phyloP scores from a whole-genome alignment of 2,329 filamentous ascomycete species.

The Paracamarosporium sp. region DNA sequence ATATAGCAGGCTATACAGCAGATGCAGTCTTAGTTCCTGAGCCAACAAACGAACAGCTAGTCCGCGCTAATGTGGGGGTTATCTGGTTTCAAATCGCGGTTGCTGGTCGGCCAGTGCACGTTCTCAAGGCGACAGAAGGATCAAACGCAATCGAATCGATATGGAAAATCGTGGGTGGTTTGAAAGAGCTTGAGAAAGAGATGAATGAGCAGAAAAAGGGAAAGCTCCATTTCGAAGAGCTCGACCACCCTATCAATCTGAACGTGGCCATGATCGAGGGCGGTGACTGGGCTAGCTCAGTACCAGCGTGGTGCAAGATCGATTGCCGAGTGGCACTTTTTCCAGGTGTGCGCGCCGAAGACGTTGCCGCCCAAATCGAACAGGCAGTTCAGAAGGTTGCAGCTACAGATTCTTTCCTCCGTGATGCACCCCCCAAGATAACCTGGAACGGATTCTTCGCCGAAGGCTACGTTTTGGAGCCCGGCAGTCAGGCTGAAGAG shows the following conservation, averaged over 20 bases:
- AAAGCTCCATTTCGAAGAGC: conserved; percentile 20
- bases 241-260: conserved; percentile 22
- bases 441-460: conserved; percentile 31
- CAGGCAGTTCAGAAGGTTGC: conserved; percentile 12
- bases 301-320: conserved; percentile 27
- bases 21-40: conserved; percentile 25
- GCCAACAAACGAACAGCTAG: conserved; percentile 24
- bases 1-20: conserved; percentile 25
- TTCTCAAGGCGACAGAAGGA: conserved; percentile 22
- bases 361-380: conserved; percentile 25
- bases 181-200: conserved; percentile 24
- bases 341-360: conserved; percentile 22
- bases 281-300: conserved; percentile 28
- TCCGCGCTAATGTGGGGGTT: conserved; percentile 28
- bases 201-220: conserved; percentile 25
- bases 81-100: conserved; percentile 29
- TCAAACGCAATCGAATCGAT: conserved; percentile 25
- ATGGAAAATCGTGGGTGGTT: conserved; percentile 19
- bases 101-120: conserved; percentile 24
- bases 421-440: conserved; percentile 22
- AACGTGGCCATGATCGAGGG: conserved; percentile 29
- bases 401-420: conserved; percentile 16
- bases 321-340: conserved; percentile 29
- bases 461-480: conserved; percentile 25
- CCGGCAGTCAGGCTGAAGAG: conserved; percentile 23